Evolutionary conservation across 768 basidiomycete genomes (phyloP), one percentile per base, ranked within the genome.

Genomic region (Rhodotorula paludigena): DNA sequence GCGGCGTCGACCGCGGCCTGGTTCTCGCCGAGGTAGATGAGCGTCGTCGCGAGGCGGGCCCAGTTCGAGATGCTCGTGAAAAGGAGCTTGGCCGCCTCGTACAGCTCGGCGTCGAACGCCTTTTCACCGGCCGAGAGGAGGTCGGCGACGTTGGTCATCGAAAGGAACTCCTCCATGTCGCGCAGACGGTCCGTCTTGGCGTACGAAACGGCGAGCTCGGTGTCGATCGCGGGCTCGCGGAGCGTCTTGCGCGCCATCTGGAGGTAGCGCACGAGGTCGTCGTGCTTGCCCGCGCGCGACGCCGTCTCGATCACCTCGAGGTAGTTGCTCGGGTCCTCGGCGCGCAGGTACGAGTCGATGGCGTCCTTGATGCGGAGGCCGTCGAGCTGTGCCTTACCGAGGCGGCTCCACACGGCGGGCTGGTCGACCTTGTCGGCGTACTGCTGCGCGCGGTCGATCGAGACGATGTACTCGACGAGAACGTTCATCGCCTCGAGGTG

Each of bases 131-230:
- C 96, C 72, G 90, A 89, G 30, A 99, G 83, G 57, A 97, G 82
- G 76, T 99, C 96, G 10, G 96, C 96, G 54, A 99, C 96, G 72
- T 99, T 99, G 51, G 96, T 99, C 89, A 97, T 94, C 32, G 84
- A 84, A 73, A 99, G 81, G 85, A 99, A 99, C 80, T 99, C 96
- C 76, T 99, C 96, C 96, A 98, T 98, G 77, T 99, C 96, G 77
- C 98, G 94, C 21, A 99, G 80, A 59, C 96, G 87, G 69, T 83
- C 82, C 21, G 82, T 82, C 79, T 96, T 97, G 30, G 96, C 96
- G 77, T 98, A 99, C 9, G 96, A 90, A 77, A 97, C 96, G 20
- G 96, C 94, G 41, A 99, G 82, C 80, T 98, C 93, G 15, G 96
- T 97, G 77, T 99, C 96, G 74, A 99, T 93, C 80, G 87, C 92